Evolutionary conservation across 2,329 filamentous ascomycete genomes (phyloP).

Genomic region (Trichocomaceae sp.): DNA sequence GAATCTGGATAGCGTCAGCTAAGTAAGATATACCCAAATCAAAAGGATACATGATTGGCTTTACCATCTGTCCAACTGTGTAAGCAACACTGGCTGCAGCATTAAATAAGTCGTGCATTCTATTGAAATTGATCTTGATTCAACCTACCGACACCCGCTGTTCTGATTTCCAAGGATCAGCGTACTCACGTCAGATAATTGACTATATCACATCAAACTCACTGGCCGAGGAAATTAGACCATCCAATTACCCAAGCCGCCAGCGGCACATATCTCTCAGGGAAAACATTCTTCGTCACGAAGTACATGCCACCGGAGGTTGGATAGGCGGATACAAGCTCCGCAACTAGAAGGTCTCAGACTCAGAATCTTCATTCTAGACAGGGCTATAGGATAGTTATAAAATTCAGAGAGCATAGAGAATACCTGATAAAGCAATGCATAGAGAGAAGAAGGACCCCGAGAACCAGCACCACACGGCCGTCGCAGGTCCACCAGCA

Average conservation of each 20-base stretch:
- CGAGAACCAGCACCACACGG: neutral
- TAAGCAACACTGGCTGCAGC: neutral
- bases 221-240: neutral
- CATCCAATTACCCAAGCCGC: neutral
- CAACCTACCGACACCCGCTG: neutral
- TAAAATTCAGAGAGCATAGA: neutral
- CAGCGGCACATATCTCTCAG: neutral
- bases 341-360: neutral
- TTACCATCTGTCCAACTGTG: neutral
- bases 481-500: neutral
- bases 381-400: neutral
- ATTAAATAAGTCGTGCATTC: neutral
- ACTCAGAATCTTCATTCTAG: neutral
- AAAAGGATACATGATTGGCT: neutral
- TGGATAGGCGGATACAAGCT: neutral
- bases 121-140: neutral
- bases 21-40: neutral
- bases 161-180: neutral
- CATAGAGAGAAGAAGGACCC: neutral
- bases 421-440: neutral
- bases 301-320: neutral
- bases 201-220: neutral
- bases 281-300: neutral
- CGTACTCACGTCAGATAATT: neutral
- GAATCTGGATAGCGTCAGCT: neutral